These are phyloP conservation scores for Blastobotrys petasosporus DNA, from an alignment of 1,139 yeast species.

Conservation along the genomic window DNA sequence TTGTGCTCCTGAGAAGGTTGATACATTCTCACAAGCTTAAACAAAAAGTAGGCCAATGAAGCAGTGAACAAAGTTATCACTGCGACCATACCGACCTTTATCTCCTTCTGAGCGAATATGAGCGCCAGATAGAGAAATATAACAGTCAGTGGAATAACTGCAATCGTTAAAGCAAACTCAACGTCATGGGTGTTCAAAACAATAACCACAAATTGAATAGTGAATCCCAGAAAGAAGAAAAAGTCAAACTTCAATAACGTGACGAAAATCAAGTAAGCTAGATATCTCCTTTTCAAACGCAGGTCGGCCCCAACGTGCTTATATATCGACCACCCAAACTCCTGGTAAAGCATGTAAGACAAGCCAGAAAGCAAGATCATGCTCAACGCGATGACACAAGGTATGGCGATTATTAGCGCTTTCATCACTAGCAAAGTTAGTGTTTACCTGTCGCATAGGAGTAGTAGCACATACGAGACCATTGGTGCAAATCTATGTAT, in stretches of 20 bases:
- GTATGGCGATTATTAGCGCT: constrained; percentile 44
- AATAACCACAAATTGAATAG: constrained; percentile 48
- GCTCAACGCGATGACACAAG: constrained; percentile 42
- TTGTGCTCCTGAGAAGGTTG: constrained; percentile 41
- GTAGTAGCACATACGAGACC: constrained; percentile 14
- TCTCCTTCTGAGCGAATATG: constrained; percentile 40
- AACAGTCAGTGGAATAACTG: constrained; percentile 46
- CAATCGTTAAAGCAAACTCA: constrained; percentile 47
- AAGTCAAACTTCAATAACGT: constrained; percentile 43
- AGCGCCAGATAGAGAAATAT: constrained; percentile 39
- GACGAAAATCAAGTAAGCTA: constrained; percentile 37
- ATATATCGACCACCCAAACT: constrained; percentile 47
- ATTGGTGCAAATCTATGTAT: constrained; percentile 32
- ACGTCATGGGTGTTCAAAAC: constrained; percentile 41
- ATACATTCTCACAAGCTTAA: constrained; percentile 46
- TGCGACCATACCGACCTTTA: constrained; percentile 29
- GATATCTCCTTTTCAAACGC: constrained; percentile 39
- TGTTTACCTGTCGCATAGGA: background rate
- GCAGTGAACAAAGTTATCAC: constrained; percentile 37
- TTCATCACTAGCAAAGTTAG: constrained; percentile 17
- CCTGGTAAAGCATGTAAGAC: constrained; percentile 38
- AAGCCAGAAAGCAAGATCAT: constrained; percentile 35
- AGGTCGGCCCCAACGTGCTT: constrained; percentile 49
- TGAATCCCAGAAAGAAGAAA: constrained; percentile 49
- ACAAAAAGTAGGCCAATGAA: constrained; percentile 47